phyloP scores from a whole-genome alignment of 352 stramenopile genomes.

The Pythium myriotylum region DNA sequence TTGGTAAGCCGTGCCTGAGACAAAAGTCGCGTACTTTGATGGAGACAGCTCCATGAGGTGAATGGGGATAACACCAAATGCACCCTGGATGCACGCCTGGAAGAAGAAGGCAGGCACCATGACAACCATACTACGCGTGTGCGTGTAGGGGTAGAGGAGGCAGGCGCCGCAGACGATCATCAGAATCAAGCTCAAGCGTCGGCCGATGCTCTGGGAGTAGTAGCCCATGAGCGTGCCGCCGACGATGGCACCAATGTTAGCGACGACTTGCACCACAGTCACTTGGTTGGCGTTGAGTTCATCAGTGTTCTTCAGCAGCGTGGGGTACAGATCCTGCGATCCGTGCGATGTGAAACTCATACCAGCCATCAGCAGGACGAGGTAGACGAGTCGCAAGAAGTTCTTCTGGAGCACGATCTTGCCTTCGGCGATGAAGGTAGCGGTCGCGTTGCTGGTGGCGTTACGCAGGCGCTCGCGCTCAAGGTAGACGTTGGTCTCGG shows the following conservation, averaged over 20 bases:
- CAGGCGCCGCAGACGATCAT: constrained; percentile 35
- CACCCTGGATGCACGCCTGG: constrained; percentile 52
- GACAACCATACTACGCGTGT: constrained; percentile 25
- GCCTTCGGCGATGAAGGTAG: constrained; percentile 41
- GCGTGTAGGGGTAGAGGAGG: constrained; percentile 55
- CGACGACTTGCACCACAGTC: constrained; percentile 49
- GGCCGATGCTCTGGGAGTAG: constrained; percentile 58
- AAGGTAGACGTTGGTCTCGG: constrained; percentile 15
- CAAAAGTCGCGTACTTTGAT: constrained; percentile 48
- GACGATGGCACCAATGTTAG: constrained; percentile 50
- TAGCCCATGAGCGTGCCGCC: constrained; percentile 54
- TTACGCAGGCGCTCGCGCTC: constrained; percentile 10
- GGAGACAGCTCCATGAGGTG: constrained; percentile 60
- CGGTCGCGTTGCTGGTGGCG: constrained; percentile 36
- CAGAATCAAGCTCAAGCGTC: constrained; percentile 45
- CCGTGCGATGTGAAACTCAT: constrained; percentile 56
- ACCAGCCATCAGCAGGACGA: constrained; percentile 46
- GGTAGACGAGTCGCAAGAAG: constrained; percentile 43
- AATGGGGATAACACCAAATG: constrained; percentile 55
- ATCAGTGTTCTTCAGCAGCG: constrained; percentile 51
- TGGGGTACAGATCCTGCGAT: constrained; percentile 53
- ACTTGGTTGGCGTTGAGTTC: constrained; percentile 48
- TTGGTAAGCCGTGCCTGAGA: constrained; percentile 53
- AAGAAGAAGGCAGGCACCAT: constrained; percentile 45
- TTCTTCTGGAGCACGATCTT: constrained; percentile 45